These are phyloP conservation scores for Macrophomina tecta DNA, from an alignment of 2,329 filamentous ascomycete genomes.

Conservation along the genomic window DNA sequence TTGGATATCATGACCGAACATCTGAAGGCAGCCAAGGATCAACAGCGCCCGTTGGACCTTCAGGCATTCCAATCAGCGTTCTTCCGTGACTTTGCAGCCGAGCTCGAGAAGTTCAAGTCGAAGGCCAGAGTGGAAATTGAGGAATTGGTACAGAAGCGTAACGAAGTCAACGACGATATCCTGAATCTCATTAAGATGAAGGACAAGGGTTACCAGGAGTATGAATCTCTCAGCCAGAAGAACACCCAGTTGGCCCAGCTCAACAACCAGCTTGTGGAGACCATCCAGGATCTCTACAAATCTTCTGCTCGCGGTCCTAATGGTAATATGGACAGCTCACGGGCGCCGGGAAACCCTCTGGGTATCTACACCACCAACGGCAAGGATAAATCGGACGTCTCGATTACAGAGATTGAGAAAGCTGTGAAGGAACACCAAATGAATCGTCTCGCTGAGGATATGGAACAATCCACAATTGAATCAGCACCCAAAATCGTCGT, in stretches of 20 bases:
- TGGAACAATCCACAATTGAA: conserved; percentile 69
- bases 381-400: conserved; percentile 47
- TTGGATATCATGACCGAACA: conserved; percentile 88
- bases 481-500: conserved; percentile 91
- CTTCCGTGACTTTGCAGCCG: conserved; percentile 66
- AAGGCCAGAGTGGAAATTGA: conserved; percentile 78
- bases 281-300: conserved; percentile 93
- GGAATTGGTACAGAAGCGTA: conserved; percentile 86
- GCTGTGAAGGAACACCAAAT: conserved; percentile 40
- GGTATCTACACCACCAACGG: conserved; percentile 62
- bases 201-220: conserved; percentile 92
- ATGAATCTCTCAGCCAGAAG: conserved; percentile 91
- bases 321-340: conserved; percentile 55
- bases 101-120: conserved; percentile 75
- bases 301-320: conserved; percentile 60
- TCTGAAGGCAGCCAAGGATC: conserved; percentile 84
- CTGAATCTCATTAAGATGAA: conserved; percentile 81
- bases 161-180: conserved; percentile 84
- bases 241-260: conserved; percentile 90
- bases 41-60: conserved; percentile 78
- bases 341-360: conserved; percentile 61
- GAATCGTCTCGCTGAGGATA: conserved; percentile 56
- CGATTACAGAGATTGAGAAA: conserved; percentile 54
- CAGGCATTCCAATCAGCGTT: conserved; percentile 70
- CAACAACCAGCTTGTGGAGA: conserved; percentile 93